These are phyloP conservation scores for Ambrosia trifida DNA, from an alignment of 129 eudicot genomes.

Conservation along the genomic window DNA sequence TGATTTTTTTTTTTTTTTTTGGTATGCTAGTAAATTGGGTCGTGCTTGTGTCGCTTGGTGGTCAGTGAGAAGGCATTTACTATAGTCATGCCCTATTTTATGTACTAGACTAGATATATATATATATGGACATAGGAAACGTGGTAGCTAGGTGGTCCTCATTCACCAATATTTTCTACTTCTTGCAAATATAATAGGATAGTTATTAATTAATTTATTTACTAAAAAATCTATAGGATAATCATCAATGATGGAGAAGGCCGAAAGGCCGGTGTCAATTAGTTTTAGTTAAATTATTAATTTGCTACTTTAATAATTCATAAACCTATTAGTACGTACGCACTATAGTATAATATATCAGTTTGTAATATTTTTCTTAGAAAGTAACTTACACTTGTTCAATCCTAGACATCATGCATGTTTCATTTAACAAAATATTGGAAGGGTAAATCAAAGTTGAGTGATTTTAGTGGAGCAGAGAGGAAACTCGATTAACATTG, in stretches of 20 bases:
- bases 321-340: not conserved
- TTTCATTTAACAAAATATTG: too few species aligned
- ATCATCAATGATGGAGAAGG: not conserved
- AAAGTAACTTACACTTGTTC: too few species aligned
- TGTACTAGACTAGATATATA: conserved; percentile 6
- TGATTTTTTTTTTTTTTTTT: too few species aligned
- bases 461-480: too few species aligned
- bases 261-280: not conserved
- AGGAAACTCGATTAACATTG: too few species aligned
- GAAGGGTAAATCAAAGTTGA: too few species aligned
- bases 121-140: not conserved
- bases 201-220: not conserved
- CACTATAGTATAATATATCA: too few species aligned
- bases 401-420: too few species aligned
- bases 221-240: not conserved
- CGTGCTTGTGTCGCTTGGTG: not conserved
- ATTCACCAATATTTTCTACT: not conserved
- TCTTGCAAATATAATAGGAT: not conserved
- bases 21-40: not conserved
- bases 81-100: not conserved
- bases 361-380: too few species aligned
- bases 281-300: not conserved
- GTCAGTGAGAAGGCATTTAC: conserved; percentile 1
- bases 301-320: not conserved
- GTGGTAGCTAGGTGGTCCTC: conserved; percentile 13